A percentile compares a stretch with the other conserved stretches of the same genome.
Evolutionary conservation across 805 yeast species (phyloP).

Genomic region (Barnettozyma sp.): DNA sequence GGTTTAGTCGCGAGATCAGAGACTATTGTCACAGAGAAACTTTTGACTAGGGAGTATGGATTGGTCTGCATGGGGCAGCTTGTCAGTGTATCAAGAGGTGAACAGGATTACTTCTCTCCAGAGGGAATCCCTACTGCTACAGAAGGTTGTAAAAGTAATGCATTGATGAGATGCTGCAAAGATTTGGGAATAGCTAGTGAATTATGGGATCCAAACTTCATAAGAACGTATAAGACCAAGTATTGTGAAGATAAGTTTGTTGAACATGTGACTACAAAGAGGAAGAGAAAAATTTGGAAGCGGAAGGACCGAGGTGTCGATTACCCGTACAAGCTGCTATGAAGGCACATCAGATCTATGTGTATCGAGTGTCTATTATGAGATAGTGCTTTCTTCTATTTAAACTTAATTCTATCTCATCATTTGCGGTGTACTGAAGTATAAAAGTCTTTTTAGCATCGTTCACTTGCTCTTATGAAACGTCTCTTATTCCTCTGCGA

Average conservation of each 20-base stretch:
- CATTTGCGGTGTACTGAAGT: too few species aligned
- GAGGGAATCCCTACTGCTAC: constrained; percentile 90
- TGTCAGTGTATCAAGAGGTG: constrained; percentile 91
- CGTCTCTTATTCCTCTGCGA: too few species aligned
- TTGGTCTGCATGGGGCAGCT: constrained; percentile 80
- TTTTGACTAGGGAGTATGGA: constrained; percentile 86
- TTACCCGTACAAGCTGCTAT: constrained; percentile 64
- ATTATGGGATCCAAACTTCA: constrained; percentile 93
- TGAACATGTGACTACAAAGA: constrained; percentile 74
- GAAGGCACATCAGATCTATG: neutral
- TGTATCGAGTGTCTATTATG: neutral
- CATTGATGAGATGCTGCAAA: constrained; percentile 95
- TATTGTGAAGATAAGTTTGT: constrained; percentile 79
- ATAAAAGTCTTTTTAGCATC: too few species aligned
- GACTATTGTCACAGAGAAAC: constrained; percentile 63
- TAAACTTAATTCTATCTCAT: too few species aligned
- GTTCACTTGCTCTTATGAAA: too few species aligned
- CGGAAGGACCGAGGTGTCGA: constrained; percentile 76
- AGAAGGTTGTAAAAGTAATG: constrained; percentile 95
- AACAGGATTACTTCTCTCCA: constrained; percentile 84
- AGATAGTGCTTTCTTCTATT: too few species aligned
- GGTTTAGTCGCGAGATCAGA: constrained; percentile 92
- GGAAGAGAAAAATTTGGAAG: constrained; percentile 89
- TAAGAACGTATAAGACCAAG: constrained; percentile 55
- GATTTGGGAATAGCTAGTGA: constrained; percentile 96